Base-by-base conservation (phyloP, 371 early-diverging fungal species). In the Mucor racemosus region DNA sequence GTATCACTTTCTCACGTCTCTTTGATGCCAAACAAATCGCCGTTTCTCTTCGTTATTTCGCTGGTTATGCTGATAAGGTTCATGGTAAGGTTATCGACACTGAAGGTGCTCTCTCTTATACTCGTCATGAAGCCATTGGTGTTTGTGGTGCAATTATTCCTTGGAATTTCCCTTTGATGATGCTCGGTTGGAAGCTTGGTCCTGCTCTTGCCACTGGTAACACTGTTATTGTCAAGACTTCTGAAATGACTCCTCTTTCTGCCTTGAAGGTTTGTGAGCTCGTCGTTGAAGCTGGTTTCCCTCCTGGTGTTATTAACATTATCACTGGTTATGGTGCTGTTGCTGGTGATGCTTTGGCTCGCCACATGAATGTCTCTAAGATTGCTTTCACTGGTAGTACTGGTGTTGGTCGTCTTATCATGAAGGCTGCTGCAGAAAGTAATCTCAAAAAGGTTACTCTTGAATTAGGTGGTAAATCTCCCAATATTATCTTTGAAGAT, bases 121-220 rank as follows among this genome's bases (percentile, higher is more conserved):
- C 94, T 0, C 78, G 88, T 48, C 86, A 88, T 42, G 93, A 94
- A 72, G 94, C 96, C 0, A 76, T 91, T 59, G 95, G 95, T 72
- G 91, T 94, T 11, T 83, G 87, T 70, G 95, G 87, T 13, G 84
- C 90, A 40, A 93, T 95, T 60, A 90, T 91, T 44, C 87, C 91
- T 34, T 94, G 92, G 84, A 96, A 96, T 77, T 96, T 92, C 73
- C 96, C 96, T 4, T 75, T 95, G 19, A 72, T 88, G 63, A 82
- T 94, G 71, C 75, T 91, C 34, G 82, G 86, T 14, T 93, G 94
- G 95, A 95, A 95, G 82, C 71, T 95, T 10, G 95, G 90, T 13
- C 95, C 96, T 44, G 95, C 96, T 26, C 77, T 97, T 39, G 92
- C 92, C 6, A 94, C 93, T 14, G 97, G 97, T 62, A 94, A 94